A percentile compares a stretch with the other conserved stretches of the same genome.
phyloP scores from a whole-genome alignment of 495 filamentous ascomycete genomes.

The Xylaria sp. region DNA sequence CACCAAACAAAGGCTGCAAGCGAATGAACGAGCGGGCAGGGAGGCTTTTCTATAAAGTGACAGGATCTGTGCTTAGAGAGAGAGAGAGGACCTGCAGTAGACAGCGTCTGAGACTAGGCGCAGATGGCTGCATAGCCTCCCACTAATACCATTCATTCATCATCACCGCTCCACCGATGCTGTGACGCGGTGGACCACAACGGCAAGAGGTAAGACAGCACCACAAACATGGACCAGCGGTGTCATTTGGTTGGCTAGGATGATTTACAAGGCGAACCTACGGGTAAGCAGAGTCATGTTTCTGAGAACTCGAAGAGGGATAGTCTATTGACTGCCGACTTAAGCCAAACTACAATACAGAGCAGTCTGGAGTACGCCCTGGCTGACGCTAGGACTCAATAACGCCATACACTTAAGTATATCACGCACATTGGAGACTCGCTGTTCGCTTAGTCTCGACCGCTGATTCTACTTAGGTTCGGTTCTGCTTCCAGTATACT shows the following conservation, averaged over 20 bases:
- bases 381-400: background rate
- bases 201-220: constrained; percentile 5
- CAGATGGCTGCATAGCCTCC: constrained; percentile 23
- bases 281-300: constrained; percentile 10
- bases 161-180: constrained; percentile 12
- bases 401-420: constrained; percentile 1
- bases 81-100: background rate
- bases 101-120: constrained; percentile 5
- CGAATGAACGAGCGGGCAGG: background rate
- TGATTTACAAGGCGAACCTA: background rate
- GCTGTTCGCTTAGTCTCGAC: background rate
- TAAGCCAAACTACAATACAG: background rate
- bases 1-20: background rate
- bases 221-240: background rate
- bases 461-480: background rate
- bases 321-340: constrained; percentile 15
- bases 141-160: constrained; percentile 2
- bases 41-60: constrained; percentile 12
- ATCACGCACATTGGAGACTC: background rate
- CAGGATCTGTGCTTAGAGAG: background rate
- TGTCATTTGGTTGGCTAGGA: constrained; percentile 2
- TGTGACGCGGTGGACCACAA: background rate
- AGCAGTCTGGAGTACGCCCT: background rate
- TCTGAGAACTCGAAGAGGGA: background rate
- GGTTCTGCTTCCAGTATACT: background rate